These are phyloP conservation scores for Vitis vinifera DNA, from an alignment of 164 flowering plant genomes.

Conservation along the genomic window ASM3070453v1 NC_081814.1:2163001-2163500, in stretches of 20 bases:
- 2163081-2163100: too few species aligned
- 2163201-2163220: neutral
- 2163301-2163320: too few species aligned
- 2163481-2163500: constrained; percentile 39
- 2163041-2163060: too few species aligned
- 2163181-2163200: neutral
- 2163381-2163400: constrained; percentile 74
- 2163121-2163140: neutral
- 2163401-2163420: constrained; percentile 69
- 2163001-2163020: too few species aligned
- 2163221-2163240: too few species aligned
- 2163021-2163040: too few species aligned
- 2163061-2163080: too few species aligned
- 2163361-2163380: constrained; percentile 57
- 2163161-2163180: neutral
- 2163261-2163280: too few species aligned
- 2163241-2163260: too few species aligned
- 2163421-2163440: constrained; percentile 59
- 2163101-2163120: too few species aligned
- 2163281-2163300: too few species aligned
- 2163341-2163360: constrained; percentile 28
- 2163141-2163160: neutral
- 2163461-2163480: constrained; percentile 59
- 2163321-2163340: neutral
- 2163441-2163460: constrained; percentile 67